Base-by-base conservation (phyloP, 345 rosid species). In the Salix suchowensis region DNA sequence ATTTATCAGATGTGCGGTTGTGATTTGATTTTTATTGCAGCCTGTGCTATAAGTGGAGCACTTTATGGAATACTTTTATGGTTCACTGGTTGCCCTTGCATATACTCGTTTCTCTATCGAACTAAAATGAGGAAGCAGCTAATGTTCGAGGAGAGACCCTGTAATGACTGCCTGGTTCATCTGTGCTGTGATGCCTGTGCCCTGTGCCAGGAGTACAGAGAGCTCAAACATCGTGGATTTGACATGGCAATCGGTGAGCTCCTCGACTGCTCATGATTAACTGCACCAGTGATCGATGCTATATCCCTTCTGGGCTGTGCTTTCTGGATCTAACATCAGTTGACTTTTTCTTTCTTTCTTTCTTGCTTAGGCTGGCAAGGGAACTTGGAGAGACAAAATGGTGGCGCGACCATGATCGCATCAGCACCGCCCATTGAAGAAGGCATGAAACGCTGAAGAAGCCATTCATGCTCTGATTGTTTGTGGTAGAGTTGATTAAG, bases 191-290 rank as follows among this genome's bases (percentile, higher is more conserved):
- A 84, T 79, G 0, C 23, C 6, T 86, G 87, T 61, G 81, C 89
- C 50, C 73, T 86, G 14, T 79, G 84, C 46, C 87, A 86, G 46
- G 83, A 86, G 52, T 84, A 86, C 13, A 77, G 82, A 2, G 87
- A 86, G 77, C 89, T 86, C 73, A 2, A 86, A 70, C 70, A 19
- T 52, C 85, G 84, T 54, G 89, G 89, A 32, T 86, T 75, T 50
- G 82, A 86, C 73, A 74, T 84, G 84, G 69, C 85, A 30, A 23
- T 84, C 8, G 86, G 88, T 86, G 72, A 42, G 26, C 21, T 12
- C 52, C 52, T 65, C 36, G 15, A 14, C 2, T 28, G 26, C 12
- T 26, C 14, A 36, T 44, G 1, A 5, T 13, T 12, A n/a, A 2
- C 24, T n/a, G 16, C 16, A 11, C 14, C 4, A 23, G 7, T n/a